Evolutionary conservation across 345 rosid genomes (phyloP), one percentile per base, ranked within the genome.

Genomic region (Limnanthes douglasii): DNA sequence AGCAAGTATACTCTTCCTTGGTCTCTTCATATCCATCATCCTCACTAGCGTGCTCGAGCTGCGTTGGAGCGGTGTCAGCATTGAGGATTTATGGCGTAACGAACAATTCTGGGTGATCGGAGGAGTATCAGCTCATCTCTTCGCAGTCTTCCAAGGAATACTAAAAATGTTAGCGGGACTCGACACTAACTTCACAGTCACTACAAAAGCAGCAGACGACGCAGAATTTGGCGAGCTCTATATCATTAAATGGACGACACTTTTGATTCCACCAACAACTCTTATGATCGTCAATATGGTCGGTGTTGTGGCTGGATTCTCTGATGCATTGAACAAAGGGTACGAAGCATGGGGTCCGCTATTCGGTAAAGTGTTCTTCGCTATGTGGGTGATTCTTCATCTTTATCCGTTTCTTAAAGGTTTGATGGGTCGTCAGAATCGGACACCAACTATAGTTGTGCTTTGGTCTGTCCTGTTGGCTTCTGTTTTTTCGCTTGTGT

Each of bases 21-120:
- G 92, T 14, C 95, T 90, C 33, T 84, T 90, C 54, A 48, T 84
- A 18, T 84, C 95, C 60, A 90, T 90, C 48, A 90, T 90, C 5
- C 26, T 57, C 8, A 84, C 98, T 0, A 76, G 85, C 0, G 84
- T 90, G 6, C 86, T 90, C 2, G 98, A 90, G 71, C 72, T 80
- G 16, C 60, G 92, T 43, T 90, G 98, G 98, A 90, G 98, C 11
- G 94, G 95, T 17, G 92, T 90, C 26, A 64, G 92, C 75, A 79
- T 90, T 1, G 98, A 84, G 48, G 94, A 90, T 34, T 48, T 73
- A 27, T 90, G 98, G 98, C 73, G 95, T 37, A 90, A 90, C 17
- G 98, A 84, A 56, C 98, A 84, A 43, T 78, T 88, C 45, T 88
- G 97, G 98, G 98, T 90, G 23, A 90, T 90, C 0, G 95, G 95